Evolutionary conservation across 2,329 filamentous ascomycete species (phyloP), one percentile per base, ranked within the genome.

Genomic region (Aspergillus sp.): DNA sequence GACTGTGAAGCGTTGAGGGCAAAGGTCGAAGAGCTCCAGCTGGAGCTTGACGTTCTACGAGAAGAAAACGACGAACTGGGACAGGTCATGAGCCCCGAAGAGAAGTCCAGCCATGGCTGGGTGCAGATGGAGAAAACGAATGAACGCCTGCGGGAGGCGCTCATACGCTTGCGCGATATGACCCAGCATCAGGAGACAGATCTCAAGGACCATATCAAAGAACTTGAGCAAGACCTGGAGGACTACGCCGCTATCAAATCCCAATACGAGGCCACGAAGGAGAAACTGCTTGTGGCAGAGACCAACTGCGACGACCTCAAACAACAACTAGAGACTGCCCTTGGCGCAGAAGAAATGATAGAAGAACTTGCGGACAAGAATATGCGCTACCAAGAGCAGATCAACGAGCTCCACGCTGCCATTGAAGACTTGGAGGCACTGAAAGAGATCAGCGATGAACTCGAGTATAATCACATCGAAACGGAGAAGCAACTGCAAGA

Each of bases 401-500:
- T 95, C 26, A 81, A 86, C 40, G 81, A 94, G 52, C 72, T 95
- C 32, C 81, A 81, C 49, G 77, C 77, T 12, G 78, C 81, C 5
- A 82, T 96, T 39, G 81, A 88, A 41, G 89, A 96, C 43, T 71
- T 96, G 8, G 86, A 95, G 57, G 85, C 75, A 39, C 65, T 96
- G 33, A 88, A 86, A 54, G 89, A 98, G 53, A 78, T 96, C 47
- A 93, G 86, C 47, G 88, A 96, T 50, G 91, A 98, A 60, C 75
- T 98, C 3, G 88, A 95, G 55, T 75, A 85, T 48, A 94, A 94
- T 52, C 88, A 95, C 52, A 75, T 91, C 3, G 86, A 95, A 52
- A 84, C 86, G 22, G 85, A 93, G 55, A 93, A 89, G 57, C 88
- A 96, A 54, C 75, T 98, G 60, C 86, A 94, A 55, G 83, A 93